phyloP scores from a whole-genome alignment of 2,329 filamentous ascomycete species.

The Albophoma yamanashiensis region DNA sequence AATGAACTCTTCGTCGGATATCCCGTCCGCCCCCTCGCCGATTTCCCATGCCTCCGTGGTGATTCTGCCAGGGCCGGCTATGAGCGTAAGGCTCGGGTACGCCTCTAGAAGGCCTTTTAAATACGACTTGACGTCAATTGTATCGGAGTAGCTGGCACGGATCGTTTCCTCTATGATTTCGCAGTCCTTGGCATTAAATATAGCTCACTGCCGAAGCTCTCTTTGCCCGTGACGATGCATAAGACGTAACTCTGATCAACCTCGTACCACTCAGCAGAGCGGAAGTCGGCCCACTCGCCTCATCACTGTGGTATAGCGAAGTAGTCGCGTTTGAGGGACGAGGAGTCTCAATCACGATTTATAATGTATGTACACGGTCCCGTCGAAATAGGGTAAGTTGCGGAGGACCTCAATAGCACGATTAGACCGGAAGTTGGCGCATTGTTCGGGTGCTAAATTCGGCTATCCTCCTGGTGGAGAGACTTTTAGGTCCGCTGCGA shows the following conservation, averaged over 20 bases:
- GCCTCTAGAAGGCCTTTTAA: not conserved
- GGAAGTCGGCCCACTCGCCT: not conserved
- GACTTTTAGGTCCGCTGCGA: constrained; percentile 9
- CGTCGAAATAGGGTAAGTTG: constrained; percentile 14
- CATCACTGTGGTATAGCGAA: not conserved
- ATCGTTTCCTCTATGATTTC: not conserved
- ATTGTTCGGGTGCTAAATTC: constrained; percentile 10
- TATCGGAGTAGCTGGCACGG: not conserved
- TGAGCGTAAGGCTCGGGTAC: not conserved
- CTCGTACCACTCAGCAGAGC: no score
- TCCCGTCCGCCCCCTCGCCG: not conserved
- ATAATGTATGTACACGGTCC: constrained; percentile 2
- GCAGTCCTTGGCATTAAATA: not conserved
- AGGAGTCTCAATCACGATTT: constrained; percentile 1
- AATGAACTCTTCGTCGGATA: not conserved
- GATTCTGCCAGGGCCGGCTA: not conserved
- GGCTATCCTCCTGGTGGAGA: constrained; percentile 21
- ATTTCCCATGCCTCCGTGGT: not conserved
- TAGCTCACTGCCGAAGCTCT: not conserved
- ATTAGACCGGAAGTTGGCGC: constrained; percentile 12
- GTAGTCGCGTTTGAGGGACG: not conserved
- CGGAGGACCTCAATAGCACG: constrained; percentile 13
- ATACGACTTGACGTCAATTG: not conserved
- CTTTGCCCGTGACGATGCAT: not conserved
- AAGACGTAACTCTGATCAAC: no score